Evolutionary conservation across 2,329 filamentous ascomycete species (phyloP).

Genomic region (Aspergillus sp.): DNA sequence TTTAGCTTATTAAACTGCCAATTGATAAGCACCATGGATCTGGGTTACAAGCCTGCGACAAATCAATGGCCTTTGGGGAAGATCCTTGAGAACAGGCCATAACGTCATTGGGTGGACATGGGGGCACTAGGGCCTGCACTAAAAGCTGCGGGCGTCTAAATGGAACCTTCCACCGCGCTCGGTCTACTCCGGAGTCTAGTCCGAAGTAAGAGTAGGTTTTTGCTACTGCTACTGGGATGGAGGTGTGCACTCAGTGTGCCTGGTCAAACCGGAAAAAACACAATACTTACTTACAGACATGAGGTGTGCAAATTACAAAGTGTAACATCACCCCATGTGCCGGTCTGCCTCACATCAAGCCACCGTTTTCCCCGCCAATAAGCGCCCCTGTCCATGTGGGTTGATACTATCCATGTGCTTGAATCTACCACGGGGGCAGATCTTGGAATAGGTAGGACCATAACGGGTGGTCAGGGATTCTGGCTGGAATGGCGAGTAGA

Average conservation of each 20-base stretch:
- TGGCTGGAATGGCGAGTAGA: neutral
- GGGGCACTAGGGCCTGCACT: neutral
- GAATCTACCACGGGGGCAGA: constrained; percentile 1
- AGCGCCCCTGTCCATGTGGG: neutral
- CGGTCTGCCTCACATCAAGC: constrained; percentile 5
- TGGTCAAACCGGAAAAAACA: neutral
- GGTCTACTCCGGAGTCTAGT: neutral
- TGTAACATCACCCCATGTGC: constrained; percentile 8
- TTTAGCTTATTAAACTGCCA: neutral
- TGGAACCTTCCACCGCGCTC: neutral
- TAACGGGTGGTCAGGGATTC: neutral
- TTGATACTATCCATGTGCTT: constrained; percentile 1
- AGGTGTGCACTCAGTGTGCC: neutral
- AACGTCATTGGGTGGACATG: neutral
- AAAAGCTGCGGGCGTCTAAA: neutral
- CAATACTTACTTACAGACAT: neutral
- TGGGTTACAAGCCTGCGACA: neutral
- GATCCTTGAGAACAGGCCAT: neutral
- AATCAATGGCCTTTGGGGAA: neutral
- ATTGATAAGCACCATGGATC: constrained; percentile 1
- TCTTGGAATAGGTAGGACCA: neutral
- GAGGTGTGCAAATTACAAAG: neutral
- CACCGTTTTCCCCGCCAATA: neutral
- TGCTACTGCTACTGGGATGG: neutral
- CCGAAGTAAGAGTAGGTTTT: neutral